Evolutionary conservation across 1,284 basidiomycete species (phyloP).

Genomic region (Irpex sp.): DNA sequence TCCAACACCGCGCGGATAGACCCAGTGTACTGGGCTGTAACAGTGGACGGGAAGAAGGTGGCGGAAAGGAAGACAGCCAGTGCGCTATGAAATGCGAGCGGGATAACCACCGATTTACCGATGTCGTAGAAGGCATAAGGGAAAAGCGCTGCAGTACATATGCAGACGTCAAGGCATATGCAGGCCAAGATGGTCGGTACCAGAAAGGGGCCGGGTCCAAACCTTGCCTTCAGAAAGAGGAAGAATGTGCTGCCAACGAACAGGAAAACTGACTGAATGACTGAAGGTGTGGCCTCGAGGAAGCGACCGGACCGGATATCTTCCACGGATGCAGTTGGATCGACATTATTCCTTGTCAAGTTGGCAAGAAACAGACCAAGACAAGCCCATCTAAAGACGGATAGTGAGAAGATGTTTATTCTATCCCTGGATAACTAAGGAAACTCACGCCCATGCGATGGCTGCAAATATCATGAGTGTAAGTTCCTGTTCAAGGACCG

Average conservation of each 20-base stretch:
- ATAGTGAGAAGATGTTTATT: neutral
- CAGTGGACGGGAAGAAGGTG: conserved; percentile 63
- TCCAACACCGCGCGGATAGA: conserved; percentile 49
- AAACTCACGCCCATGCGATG: conserved; percentile 61
- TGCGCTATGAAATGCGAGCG: conserved; percentile 59
- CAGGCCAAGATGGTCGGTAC: conserved; percentile 58
- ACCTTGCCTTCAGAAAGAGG: conserved; percentile 60
- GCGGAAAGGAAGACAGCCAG: conserved; percentile 52
- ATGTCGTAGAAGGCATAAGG: conserved; percentile 65
- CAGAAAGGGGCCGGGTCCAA: conserved; percentile 65
- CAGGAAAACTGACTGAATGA: conserved; percentile 64
- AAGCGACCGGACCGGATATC: conserved; percentile 47
- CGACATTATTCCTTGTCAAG: conserved; percentile 47
- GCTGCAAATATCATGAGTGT: conserved; percentile 52
- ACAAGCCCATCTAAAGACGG: conserved; percentile 52
- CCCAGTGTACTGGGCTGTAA: conserved; percentile 60
- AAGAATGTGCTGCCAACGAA: conserved; percentile 60
- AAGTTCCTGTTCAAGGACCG: conserved; percentile 66
- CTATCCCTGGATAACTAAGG: neutral
- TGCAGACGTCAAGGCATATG: conserved; percentile 54
- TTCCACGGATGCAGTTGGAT: conserved; percentile 34
- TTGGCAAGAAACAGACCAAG: conserved; percentile 65
- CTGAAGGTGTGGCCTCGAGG: conserved; percentile 57
- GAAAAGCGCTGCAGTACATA: conserved; percentile 59
- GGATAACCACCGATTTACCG: conserved; percentile 53